phyloP scores from a whole-genome alignment of 441 rosid genomes.

The Capsella rubella region DNA sequence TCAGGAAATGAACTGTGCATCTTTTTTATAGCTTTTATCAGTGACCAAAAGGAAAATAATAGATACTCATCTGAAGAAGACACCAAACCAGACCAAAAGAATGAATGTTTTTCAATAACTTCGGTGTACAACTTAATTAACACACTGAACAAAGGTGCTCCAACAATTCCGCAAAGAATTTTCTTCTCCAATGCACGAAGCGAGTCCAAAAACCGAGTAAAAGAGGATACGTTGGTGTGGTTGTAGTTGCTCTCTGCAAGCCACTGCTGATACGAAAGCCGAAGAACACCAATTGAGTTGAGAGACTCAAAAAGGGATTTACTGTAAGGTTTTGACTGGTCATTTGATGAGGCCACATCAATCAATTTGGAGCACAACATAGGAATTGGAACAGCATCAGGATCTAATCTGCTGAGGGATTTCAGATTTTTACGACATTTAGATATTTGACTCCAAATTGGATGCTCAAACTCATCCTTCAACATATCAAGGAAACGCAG shows the following conservation, averaged over 20 bases:
- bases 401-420: constrained; percentile 50
- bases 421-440: constrained; percentile 55
- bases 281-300: constrained; percentile 63
- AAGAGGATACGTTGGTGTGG: constrained; percentile 47
- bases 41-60: constrained; percentile 69
- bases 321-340: constrained; percentile 43
- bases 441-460: constrained; percentile 72
- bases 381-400: constrained; percentile 56
- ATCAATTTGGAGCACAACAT: constrained; percentile 72
- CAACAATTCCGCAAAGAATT: constrained; percentile 61
- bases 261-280: constrained; percentile 84
- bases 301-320: constrained; percentile 63
- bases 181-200: constrained; percentile 68
- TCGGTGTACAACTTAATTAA: constrained; percentile 57
- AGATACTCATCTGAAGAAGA: constrained; percentile 57
- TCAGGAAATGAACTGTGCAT: constrained; percentile 58
- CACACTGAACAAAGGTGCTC: constrained; percentile 58
- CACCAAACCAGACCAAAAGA: constrained; percentile 71
- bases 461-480: constrained; percentile 69
- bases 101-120: constrained; percentile 75
- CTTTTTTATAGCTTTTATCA: constrained; percentile 71
- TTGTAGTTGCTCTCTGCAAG: constrained; percentile 59
- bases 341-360: constrained; percentile 54
- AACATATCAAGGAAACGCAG: constrained; percentile 55
- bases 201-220: constrained; percentile 62